Percentiles rank a stretch among this genome's conserved stretches.
These are phyloP conservation scores for Trichocladium antarcticum DNA, from an alignment of 495 filamentous ascomycete species.

Conservation along the genomic window DNA sequence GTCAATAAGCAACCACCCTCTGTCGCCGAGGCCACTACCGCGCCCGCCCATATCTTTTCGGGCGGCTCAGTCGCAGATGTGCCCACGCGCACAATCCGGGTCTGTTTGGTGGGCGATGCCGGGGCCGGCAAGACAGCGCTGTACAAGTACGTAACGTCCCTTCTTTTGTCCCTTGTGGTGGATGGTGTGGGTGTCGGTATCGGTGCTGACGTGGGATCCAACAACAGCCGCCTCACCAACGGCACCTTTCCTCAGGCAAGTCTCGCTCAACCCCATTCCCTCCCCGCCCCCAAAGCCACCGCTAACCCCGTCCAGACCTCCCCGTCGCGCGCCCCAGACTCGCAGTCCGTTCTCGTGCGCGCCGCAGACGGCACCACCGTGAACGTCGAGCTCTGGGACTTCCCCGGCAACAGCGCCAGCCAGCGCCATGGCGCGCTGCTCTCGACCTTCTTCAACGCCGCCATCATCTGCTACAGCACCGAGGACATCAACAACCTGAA, in stretches of 20 bases:
- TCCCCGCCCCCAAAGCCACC: background rate
- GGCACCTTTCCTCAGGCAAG: background rate
- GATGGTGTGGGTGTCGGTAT: background rate
- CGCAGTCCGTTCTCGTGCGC: slow-evolving; percentile 5
- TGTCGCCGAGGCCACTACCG: too few species aligned
- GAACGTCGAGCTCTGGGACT: slow-evolving; percentile 24
- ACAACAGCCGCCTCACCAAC: slow-evolving; percentile 2
- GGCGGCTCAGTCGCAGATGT: background rate
- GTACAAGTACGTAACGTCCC: slow-evolving; percentile 11
- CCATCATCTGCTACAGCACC: slow-evolving; percentile 23
- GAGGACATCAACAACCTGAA: slow-evolving; percentile 15
- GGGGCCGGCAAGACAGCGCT: slow-evolving; percentile 19
- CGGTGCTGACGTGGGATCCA: slow-evolving; percentile 1
- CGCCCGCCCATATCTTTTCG: background rate
- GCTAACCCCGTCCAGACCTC: background rate
- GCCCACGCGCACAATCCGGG: slow-evolving; percentile 10
- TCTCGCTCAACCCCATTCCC: too few species aligned
- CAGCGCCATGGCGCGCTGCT: slow-evolving; percentile 1
- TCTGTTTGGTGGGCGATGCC: slow-evolving; percentile 16
- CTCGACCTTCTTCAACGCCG: slow-evolving; percentile 21
- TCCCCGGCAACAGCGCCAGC: slow-evolving; percentile 13
- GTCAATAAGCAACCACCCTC: too few species aligned
- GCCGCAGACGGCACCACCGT: slow-evolving; percentile 3
- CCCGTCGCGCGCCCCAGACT: slow-evolving; percentile 11
- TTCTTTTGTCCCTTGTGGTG: background rate